Evolutionary conservation across 1,284 basidiomycete genomes (phyloP).

Genomic region (Ceratobasidium sp.): DNA sequence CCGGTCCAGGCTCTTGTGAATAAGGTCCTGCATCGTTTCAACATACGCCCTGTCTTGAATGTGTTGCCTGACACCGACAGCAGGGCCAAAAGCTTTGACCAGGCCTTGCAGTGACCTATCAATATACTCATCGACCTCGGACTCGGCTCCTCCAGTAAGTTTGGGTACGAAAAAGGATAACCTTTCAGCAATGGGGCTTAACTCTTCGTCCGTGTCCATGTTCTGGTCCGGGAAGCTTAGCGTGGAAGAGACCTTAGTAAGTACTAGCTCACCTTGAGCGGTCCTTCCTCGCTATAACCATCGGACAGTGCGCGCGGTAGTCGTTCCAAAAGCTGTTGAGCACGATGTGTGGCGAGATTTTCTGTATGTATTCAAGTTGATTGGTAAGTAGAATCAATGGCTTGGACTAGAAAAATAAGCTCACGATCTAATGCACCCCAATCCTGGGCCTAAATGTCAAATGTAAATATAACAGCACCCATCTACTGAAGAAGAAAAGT

Average conservation of each 20-base stretch:
- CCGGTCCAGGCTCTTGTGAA: constrained; percentile 9
- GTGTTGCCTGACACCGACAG: background rate
- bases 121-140: background rate
- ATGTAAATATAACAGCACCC: background rate
- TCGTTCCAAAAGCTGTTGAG: constrained; percentile 9
- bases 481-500: too few relatives aligned
- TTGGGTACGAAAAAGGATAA: constrained; percentile 21
- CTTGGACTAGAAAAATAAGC: too few relatives aligned
- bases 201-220: constrained; percentile 42
- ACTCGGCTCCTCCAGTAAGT: background rate
- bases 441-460: constrained; percentile 35
- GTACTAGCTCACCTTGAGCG: too few relatives aligned
- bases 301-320: background rate
- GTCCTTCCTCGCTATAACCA: background rate
- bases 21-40: constrained; percentile 6
- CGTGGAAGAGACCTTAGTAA: too few relatives aligned
- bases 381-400: too few relatives aligned
- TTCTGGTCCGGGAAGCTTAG: too few relatives aligned
- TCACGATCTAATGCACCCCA: constrained; percentile 47
- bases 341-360: constrained; percentile 42
- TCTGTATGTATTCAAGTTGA: too few relatives aligned
- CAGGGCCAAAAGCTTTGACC: background rate
- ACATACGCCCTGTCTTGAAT: constrained; percentile 1
- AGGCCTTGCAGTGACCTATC: background rate
- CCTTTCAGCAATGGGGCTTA: too few relatives aligned